Evolutionary conservation across 371 early-diverging fungal genomes (phyloP).

Genomic region (Paraphysoderma sedebokerense): DNA sequence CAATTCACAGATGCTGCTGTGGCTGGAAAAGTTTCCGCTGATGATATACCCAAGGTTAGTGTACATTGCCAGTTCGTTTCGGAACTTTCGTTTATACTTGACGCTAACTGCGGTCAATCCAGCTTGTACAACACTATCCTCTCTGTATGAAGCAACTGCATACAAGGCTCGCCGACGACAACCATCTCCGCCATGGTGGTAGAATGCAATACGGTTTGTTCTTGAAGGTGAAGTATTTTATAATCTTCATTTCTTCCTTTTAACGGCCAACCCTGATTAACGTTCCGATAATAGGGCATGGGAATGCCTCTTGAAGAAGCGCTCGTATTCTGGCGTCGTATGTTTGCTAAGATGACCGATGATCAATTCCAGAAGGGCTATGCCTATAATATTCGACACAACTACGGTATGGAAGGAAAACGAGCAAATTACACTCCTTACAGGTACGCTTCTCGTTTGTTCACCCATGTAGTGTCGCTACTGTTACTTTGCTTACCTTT

Average conservation of each 20-base stretch:
- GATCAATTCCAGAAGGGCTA: conserved; percentile 86
- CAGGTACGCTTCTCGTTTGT: conserved; percentile 31
- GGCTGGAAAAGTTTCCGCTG: conserved; percentile 35
- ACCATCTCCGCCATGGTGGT: conserved; percentile 73
- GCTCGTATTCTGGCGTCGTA: conserved; percentile 71
- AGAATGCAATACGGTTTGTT: conserved; percentile 87
- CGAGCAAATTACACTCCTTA: conserved; percentile 82
- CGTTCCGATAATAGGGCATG: conserved; percentile 39
- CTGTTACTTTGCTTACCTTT: not conserved
- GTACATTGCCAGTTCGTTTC: not conserved
- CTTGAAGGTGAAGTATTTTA: conserved; percentile 39
- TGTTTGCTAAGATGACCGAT: conserved; percentile 55
- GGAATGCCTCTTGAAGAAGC: conserved; percentile 85
- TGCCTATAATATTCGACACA: conserved; percentile 92
- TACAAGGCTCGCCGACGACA: conserved; percentile 39
- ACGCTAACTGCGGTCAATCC: not conserved
- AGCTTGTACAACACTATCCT: conserved; percentile 51
- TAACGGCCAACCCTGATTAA: too few relatives aligned
- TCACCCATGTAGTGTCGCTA: too few relatives aligned
- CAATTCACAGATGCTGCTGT: conserved; percentile 21
- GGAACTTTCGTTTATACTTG: not conserved
- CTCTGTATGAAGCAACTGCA: conserved; percentile 82
- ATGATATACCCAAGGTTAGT: conserved; percentile 41
- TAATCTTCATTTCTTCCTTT: not conserved
- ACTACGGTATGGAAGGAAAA: conserved; percentile 96